These are phyloP conservation scores for Sophora flavescens DNA, from an alignment of 306 rosid genomes.

Conservation along the genomic window DNA sequence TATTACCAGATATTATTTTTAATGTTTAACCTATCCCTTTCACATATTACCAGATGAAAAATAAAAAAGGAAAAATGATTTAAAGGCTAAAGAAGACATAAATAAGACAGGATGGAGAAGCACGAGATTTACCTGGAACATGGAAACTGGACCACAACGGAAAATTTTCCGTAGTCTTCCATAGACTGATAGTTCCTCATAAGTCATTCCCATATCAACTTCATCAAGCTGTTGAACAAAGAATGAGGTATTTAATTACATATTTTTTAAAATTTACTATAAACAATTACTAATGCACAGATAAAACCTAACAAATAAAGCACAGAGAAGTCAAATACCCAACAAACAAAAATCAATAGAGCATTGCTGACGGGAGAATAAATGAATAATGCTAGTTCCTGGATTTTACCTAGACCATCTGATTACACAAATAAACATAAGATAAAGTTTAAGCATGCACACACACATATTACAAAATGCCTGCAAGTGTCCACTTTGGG, in stretches of 20 bases:
- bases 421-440: not conserved
- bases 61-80: no score
- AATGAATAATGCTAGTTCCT: conserved; percentile 35
- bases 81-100: no score
- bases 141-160: conserved; percentile 92
- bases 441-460: not conserved
- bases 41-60: no score
- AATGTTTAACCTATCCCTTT: no score
- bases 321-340: conserved; percentile 24
- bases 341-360: conserved; percentile 34
- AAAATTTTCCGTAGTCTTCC: conserved; percentile 93
- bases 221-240: conserved; percentile 77
- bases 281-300: not conserved
- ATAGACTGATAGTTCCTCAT: conserved; percentile 89
- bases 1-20: no score
- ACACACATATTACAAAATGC: not conserved
- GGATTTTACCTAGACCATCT: conserved; percentile 24
- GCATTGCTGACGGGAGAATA: conserved; percentile 10
- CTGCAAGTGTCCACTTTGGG: not conserved
- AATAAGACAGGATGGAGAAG: conserved; percentile 11
- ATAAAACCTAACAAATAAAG: conserved; percentile 1
- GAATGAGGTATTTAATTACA: conserved; percentile 39
- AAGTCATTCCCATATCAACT: conserved; percentile 99
- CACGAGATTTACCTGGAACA: conserved; percentile 75
- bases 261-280: conserved; percentile 28